Evolutionary conservation across 805 yeast species (phyloP).

Genomic region (Pichia cephalocereana): DNA sequence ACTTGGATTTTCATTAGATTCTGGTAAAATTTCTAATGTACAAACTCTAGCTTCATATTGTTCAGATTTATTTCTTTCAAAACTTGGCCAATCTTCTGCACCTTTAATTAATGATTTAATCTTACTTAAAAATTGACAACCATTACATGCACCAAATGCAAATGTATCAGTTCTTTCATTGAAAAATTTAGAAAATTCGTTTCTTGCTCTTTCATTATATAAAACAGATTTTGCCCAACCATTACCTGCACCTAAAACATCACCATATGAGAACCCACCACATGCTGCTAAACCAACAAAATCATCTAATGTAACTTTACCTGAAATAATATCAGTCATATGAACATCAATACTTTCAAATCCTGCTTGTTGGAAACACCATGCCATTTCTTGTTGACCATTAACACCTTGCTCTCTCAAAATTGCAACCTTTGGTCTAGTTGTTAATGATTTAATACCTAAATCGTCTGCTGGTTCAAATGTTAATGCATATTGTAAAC

Average conservation of each 20-base stretch:
- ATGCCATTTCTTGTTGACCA: constrained; percentile 98
- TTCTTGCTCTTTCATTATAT: constrained; percentile 67
- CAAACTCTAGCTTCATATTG: constrained; percentile 94
- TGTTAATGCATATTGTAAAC: constrained; percentile 72
- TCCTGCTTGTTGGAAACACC: constrained; percentile 92
- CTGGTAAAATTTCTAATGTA: constrained; percentile 68
- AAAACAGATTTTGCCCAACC: constrained; percentile 98
- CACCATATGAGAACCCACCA: constrained; percentile 99
- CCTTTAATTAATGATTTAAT: constrained; percentile 86
- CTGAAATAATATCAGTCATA: constrained; percentile 83
- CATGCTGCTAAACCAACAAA: constrained; percentile 96
- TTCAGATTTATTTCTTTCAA: constrained; percentile 83
- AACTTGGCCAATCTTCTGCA: constrained; percentile 90
- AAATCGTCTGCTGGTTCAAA: constrained; percentile 50
- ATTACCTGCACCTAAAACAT: constrained; percentile 95
- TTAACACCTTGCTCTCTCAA: constrained; percentile 98
- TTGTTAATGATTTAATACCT: constrained; percentile 26
- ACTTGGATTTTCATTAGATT: constrained; percentile 33
- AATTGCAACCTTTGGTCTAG: constrained; percentile 85
- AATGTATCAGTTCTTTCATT: constrained; percentile 83
- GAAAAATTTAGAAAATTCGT: constrained; percentile 74
- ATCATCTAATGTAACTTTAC: constrained; percentile 59
- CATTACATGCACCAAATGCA: constrained; percentile 97
- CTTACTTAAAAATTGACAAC: constrained; percentile 92
- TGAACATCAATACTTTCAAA: constrained; percentile 92